These are phyloP conservation scores for Striga asiatica DNA, from an alignment of 257 asterid genomes.

Conservation along the genomic window DNA sequence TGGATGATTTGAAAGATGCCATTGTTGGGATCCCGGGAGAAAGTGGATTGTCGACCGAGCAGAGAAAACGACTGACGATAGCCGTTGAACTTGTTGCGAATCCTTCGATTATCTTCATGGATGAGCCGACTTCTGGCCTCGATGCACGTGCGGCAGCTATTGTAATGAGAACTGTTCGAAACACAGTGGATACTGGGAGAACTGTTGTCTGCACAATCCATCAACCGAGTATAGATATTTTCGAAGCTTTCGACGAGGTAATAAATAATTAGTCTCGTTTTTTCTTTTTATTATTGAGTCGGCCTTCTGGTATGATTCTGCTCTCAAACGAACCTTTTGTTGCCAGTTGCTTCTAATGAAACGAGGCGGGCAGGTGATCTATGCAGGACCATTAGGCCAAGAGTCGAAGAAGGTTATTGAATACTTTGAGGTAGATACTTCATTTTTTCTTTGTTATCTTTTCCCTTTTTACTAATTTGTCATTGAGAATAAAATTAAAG, in stretches of 20 bases:
- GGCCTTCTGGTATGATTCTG: too few species aligned
- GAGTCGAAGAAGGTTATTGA: constrained; percentile 49
- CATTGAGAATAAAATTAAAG: too few species aligned
- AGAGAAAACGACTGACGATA: constrained; percentile 46
- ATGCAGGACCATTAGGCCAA: constrained; percentile 52
- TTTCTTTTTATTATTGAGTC: too few species aligned
- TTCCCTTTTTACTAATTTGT: too few species aligned
- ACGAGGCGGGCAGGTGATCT: constrained; percentile 70
- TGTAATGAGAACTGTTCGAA: constrained; percentile 48
- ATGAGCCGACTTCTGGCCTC: constrained; percentile 55
- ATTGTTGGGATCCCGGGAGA: constrained; percentile 47
- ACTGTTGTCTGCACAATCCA: constrained; percentile 55
- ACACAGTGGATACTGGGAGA: constrained; percentile 43
- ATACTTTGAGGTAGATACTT: constrained; percentile 51
- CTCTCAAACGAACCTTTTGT: too few species aligned
- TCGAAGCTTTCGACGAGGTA: constrained; percentile 52
- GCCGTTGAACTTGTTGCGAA: constrained; percentile 56
- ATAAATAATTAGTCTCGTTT: too few species aligned
- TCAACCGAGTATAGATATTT: constrained; percentile 59
- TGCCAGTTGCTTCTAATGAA: constrained; percentile 30
- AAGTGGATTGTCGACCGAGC: constrained; percentile 50
- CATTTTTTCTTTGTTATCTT: not conserved
- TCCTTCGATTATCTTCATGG: constrained; percentile 57
- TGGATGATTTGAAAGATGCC: constrained; percentile 25
- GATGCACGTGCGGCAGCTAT: constrained; percentile 65